Evolutionary conservation across 2,329 filamentous ascomycete genomes (phyloP).

Genomic region (Chrysoporthe austroafricana): DNA sequence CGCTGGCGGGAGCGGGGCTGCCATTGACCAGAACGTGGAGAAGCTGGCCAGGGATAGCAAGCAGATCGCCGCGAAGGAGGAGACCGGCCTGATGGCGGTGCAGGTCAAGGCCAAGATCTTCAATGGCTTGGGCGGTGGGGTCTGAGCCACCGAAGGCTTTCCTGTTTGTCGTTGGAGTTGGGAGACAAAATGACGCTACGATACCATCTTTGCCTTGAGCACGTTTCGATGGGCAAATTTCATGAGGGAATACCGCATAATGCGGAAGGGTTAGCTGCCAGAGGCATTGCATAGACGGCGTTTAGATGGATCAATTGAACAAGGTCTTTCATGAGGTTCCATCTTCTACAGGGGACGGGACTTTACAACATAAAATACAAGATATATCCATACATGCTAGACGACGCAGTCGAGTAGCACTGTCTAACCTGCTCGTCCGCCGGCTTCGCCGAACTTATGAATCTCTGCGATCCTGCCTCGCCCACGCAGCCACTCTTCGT

Average conservation of each 20-base stretch:
- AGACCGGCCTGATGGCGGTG: constrained; percentile 63
- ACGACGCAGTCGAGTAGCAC: neutral
- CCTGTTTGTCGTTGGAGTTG: constrained; percentile 2
- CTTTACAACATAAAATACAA: constrained; percentile 12
- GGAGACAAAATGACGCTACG: constrained; percentile 9
- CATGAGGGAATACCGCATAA: constrained; percentile 2
- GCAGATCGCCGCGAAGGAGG: constrained; percentile 64
- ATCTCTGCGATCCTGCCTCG: neutral
- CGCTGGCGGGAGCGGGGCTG: constrained; percentile 31
- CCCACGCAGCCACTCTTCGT: neutral
- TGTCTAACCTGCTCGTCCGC: neutral
- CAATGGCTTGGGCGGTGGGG: constrained; percentile 42
- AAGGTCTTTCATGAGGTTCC: constrained; percentile 6
- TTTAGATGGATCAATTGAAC: constrained; percentile 26
- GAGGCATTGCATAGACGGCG: constrained; percentile 24
- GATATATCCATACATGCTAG: neutral
- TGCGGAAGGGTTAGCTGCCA: neutral
- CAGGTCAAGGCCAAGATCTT: constrained; percentile 69
- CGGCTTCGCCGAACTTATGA: neutral
- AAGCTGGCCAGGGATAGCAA: constrained; percentile 66
- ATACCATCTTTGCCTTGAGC: constrained; percentile 11
- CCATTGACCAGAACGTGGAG: constrained; percentile 54
- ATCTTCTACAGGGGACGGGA: neutral
- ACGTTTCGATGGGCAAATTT: constrained; percentile 10
- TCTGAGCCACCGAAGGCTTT: constrained; percentile 6